Evolutionary conservation across 352 stramenopile species (phyloP), one percentile per base, ranked within the genome.

Genomic region (Globisporangium cederbergense): DNA sequence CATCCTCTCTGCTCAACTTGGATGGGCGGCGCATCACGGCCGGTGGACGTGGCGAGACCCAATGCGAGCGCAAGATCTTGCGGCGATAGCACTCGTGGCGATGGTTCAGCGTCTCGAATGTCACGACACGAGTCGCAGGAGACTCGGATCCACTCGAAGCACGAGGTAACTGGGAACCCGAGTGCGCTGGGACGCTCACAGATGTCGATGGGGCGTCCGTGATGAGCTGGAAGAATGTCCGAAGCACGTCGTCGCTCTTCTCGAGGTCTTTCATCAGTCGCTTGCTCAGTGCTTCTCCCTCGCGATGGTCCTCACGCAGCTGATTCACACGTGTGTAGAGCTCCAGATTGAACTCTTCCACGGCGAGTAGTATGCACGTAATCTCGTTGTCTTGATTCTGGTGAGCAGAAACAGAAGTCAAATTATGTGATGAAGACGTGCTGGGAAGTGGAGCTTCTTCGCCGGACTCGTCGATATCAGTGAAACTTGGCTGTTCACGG

Each of bases 31-130:
- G 32, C 32, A 18, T 36, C n/a, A 52, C 20, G 3, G 22, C 7
- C 10, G 53, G 53, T 2, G 62, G 62, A 11, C 34, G 53, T 4
- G 62, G 62, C 4, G 55, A 20, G 6, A 64, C 74, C 77, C 76
- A 89, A 36, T 79, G 60, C 20, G 79, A 87, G 7, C 79, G 77
- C 45, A 80, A 70, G 10, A 51, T 70, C 43, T 64, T 75, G 25
- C 77, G 66, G 2, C 71, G 69, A 30, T 81, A 90, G 58, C 81
- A 89, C 66, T 85, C 76, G 32, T 90, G 79, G 20, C 62, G 76
- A 63, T 89, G 81, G 5, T 34, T 70, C 18, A 90, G 68, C 10
- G 70, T 69, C 38, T 71, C 60, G 20, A 85, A 88, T 0, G 49
- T 42, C 55, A 32, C 55, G 22, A 13, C 34, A 3, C 14, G 58